Evolutionary conservation across 768 basidiomycete species (phyloP).

Genomic region (Lactifluus pinguis): DNA sequence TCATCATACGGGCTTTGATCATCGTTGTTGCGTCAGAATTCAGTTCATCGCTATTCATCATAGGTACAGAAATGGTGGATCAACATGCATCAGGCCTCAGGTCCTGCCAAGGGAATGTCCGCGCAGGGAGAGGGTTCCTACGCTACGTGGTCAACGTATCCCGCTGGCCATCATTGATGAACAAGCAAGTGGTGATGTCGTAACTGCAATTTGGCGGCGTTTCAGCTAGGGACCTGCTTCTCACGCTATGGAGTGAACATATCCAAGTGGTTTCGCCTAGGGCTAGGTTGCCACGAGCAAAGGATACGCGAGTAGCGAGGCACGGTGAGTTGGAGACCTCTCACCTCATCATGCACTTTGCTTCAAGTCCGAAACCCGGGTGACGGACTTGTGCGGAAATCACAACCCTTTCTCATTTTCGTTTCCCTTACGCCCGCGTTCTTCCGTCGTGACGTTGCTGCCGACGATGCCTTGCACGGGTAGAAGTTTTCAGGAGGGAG

Average conservation of each 20-base stretch:
- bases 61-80: background rate
- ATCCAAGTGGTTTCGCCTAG: background rate
- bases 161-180: background rate
- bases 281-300: background rate
- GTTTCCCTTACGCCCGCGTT: background rate
- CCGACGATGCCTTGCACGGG: background rate
- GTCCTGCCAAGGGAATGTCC: background rate
- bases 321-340: background rate
- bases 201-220: background rate
- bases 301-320: background rate
- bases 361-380: background rate
- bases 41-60: background rate
- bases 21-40: background rate
- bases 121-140: background rate
- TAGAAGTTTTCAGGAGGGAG: background rate
- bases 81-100: background rate
- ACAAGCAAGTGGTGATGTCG: background rate
- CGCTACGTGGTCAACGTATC: background rate
- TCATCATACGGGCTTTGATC: conserved; percentile 4
- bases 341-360: background rate
- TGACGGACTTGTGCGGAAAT: background rate
- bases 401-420: background rate
- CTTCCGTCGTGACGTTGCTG: background rate
- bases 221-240: background rate
- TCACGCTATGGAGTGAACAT: background rate